Evolutionary conservation across 2,329 filamentous ascomycete genomes (phyloP).

Genomic region (Xylariaceae sp.): DNA sequence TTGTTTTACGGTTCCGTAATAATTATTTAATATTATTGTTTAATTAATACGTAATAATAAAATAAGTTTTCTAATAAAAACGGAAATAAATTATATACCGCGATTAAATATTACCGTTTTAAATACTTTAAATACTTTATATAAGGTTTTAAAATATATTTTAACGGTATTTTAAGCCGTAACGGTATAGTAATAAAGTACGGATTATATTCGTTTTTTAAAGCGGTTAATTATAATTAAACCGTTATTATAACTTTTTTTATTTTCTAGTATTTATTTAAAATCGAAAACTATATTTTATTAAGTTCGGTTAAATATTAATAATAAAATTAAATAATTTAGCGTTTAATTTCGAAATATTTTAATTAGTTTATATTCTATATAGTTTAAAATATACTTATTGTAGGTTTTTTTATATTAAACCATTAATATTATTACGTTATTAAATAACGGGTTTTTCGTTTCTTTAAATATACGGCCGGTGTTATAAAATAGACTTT

Average conservation of each 20-base stretch:
- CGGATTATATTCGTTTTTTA: no score
- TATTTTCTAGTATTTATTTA: no score
- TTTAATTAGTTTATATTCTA: neutral
- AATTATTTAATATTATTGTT: no score
- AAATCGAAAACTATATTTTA: no score
- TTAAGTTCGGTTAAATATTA: neutral
- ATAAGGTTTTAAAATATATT: no score
- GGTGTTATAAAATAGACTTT: neutral
- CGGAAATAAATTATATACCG: neutral
- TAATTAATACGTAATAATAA: no score
- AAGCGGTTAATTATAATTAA: neutral
- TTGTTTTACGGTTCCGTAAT: no score
- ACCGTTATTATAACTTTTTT: neutral
- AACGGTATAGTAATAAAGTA: no score
- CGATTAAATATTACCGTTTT: no score
- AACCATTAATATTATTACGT: neutral
- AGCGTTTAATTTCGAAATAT: neutral
- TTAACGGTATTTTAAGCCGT: no score
- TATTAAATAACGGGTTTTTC: neutral
- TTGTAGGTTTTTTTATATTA: neutral
- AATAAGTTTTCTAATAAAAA: no score
- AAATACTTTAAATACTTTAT: no score
- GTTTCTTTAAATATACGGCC: neutral
- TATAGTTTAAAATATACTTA: neutral
- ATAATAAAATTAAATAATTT: neutral